Conservation (phyloP, 2,329 filamentous ascomycete species). For the Gaeumannomyces sp. region DNA sequence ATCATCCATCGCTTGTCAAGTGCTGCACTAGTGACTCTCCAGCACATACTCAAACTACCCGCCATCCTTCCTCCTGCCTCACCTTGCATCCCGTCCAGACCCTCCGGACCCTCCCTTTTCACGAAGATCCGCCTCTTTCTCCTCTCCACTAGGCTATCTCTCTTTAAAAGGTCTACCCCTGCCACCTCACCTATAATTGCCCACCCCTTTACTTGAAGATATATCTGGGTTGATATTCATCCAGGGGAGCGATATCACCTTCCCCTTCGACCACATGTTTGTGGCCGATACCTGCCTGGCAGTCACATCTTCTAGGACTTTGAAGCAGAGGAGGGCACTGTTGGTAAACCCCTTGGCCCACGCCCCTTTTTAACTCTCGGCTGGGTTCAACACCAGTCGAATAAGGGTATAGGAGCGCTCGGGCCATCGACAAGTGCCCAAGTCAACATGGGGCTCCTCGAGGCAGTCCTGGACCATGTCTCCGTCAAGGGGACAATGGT, state of each 20-base stretch:
- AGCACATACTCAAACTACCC: neutral
- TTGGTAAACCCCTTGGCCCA: neutral
- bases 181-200: neutral
- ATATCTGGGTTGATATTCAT: no score
- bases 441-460: constrained; percentile 42
- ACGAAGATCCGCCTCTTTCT: no score
- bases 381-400: neutral
- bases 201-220: neutral
- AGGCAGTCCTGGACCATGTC: constrained; percentile 37
- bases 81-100: neutral
- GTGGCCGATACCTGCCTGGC: no score
- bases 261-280: neutral
- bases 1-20: no score
- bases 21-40: no score
- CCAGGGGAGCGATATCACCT: no score
- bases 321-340: neutral
- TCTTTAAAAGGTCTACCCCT: neutral
- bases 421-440: neutral
- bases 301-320: no score
- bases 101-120: neutral
- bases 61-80: neutral
- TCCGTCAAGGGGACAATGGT: constrained; percentile 34
- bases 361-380: neutral
- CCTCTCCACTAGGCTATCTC: neutral
- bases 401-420: neutral